Evolutionary conservation across 1,284 basidiomycete genomes (phyloP).

Genomic region (Pseudozyma flocculosa): DNA sequence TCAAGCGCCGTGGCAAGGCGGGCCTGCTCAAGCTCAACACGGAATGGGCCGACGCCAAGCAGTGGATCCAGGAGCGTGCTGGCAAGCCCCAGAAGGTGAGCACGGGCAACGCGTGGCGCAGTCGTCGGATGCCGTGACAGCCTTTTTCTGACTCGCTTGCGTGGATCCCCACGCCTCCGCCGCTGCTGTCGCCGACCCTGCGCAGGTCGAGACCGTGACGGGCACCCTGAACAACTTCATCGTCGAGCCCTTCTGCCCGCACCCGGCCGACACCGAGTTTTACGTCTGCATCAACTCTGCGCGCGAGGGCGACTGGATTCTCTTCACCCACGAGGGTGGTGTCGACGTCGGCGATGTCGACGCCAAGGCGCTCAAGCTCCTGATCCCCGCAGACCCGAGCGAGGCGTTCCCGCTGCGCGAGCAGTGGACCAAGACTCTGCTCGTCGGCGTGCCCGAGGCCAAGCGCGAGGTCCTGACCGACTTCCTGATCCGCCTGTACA

Average conservation of each 20-base stretch:
- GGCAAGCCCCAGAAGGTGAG: conserved; percentile 91
- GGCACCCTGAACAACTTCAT: conserved; percentile 97
- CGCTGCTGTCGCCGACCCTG: no score
- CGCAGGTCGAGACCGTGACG: conserved; percentile 85
- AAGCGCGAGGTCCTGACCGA: conserved; percentile 61
- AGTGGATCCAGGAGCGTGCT: conserved; percentile 84
- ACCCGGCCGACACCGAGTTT: conserved; percentile 89
- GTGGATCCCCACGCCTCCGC: no score
- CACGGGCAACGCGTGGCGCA: no score
- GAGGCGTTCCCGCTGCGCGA: conserved; percentile 76
- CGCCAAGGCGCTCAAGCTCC: conserved; percentile 87
- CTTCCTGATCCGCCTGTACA: conserved; percentile 92
- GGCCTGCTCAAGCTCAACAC: conserved; percentile 90
- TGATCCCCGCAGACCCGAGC: conserved; percentile 77
- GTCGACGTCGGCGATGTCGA: conserved; percentile 99
- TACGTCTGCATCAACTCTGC: conserved; percentile 97
- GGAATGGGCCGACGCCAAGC: conserved; percentile 70
- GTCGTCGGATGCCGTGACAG: no score
- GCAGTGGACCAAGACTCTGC: conserved; percentile 59
- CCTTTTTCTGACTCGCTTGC: no score
- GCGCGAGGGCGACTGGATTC: conserved; percentile 91
- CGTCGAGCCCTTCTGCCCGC: conserved; percentile 95
- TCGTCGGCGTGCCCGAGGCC: conserved; percentile 39
- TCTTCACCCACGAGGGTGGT: conserved; percentile 99
- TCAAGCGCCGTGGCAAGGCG: conserved; percentile 98